These are phyloP conservation scores for Macrotyloma uniflorum DNA, from an alignment of 306 rosid genomes.

Conservation along the genomic window DNA sequence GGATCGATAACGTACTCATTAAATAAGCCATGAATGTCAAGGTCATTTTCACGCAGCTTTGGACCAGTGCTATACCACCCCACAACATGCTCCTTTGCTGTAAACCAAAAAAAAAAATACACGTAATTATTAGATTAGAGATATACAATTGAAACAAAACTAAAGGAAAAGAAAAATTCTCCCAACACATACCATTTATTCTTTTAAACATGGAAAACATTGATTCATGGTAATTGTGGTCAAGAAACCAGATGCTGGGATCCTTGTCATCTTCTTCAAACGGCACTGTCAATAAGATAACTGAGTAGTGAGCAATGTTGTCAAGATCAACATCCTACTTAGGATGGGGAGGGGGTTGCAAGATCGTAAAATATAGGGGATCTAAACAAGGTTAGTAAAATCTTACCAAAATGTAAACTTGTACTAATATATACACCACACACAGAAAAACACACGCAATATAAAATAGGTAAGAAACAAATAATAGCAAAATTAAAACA, in stretches of 20 bases:
- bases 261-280: slow-evolving; percentile 95
- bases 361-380: background rate
- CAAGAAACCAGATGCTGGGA: slow-evolving; percentile 94
- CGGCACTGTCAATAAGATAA: slow-evolving; percentile 64
- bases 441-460: background rate
- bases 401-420: background rate
- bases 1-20: slow-evolving; percentile 55
- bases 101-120: background rate
- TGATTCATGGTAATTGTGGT: slow-evolving; percentile 87
- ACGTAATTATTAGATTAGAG: slow-evolving; percentile 7
- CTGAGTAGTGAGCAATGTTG: slow-evolving; percentile 6
- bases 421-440: too few species aligned
- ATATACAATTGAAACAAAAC: background rate
- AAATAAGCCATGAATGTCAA: slow-evolving; percentile 78
- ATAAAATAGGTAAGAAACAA: background rate
- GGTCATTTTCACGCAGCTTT: slow-evolving; percentile 86
- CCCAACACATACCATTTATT: slow-evolving; percentile 69
- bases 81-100: slow-evolving; percentile 92
- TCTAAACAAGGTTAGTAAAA: background rate
- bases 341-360: background rate
- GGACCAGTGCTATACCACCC: slow-evolving; percentile 99
- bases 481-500: too few species aligned
- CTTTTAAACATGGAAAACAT: slow-evolving; percentile 98
- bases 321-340: background rate
- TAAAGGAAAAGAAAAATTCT: background rate